Base-by-base conservation (phyloP, 179 eudicot species). In the Silene coronaria region DNA sequence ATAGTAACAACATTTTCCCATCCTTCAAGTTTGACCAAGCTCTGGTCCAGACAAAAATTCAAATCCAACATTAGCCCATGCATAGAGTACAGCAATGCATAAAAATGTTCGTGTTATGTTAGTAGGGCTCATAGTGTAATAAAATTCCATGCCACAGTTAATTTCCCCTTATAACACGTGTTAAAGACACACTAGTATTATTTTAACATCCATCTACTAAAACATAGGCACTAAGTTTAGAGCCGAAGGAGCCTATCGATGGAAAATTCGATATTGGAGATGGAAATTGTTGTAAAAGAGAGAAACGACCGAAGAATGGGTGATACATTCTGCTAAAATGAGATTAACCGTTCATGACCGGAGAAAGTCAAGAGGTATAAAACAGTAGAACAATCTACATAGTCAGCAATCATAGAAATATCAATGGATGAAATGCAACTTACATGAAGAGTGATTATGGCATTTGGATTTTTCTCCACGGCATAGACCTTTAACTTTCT, bases 391-490 rank as follows among this genome's bases (percentile, higher is more conserved):
- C 3, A 36, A 21, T 66, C 34, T 7, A 77, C 55, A 58, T 73
- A 71, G 13, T 16, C 30, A 19, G 11, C 26, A 57, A 36, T 11
- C 6, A 46, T 9, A 19, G 64, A 19, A 21, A 22, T n/a, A 26
- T 57, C 17, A 8, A 48, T 28, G 11, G 34, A 27, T 23, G 28
- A 23, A 24, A 60, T 13, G 34, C 45, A 75, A 82, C 97, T 83
- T 89, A 94, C 98, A 88, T 95, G 97, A 77, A 95, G 95, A 66
- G 97, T 95, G 38, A 95, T 90, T 10, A 92, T 86, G 42, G 99
- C 99, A 88, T 95, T 95, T 42, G 99, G 96, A 86, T 95, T 95
- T 81, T 95, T 95, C 86, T 95, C 99, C 81, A 95, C 99, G 24
- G 99, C 99, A 87, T 90, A 95, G 79, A 95, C 89, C 82, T 80